Evolutionary conservation across 2,329 filamentous ascomycete species (phyloP), one percentile per base, ranked within the genome.

Genomic region (Neurospora sp.): DNA sequence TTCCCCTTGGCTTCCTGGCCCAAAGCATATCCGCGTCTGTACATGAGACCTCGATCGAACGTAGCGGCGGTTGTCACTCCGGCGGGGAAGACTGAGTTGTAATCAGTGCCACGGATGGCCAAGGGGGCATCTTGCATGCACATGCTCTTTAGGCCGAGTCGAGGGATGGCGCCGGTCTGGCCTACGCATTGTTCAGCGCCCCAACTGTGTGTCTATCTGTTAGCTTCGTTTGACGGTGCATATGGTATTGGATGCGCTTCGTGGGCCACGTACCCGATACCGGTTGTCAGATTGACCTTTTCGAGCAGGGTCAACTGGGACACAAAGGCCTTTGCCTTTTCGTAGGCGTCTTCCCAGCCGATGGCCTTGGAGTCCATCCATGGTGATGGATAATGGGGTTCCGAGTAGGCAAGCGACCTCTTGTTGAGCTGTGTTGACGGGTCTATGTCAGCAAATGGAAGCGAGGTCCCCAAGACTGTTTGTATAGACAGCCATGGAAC

Each of bases 271-370:
- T 81, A 95, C 87, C 93, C 93, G 73, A 91, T 87, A 79, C 95
- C 95, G 0, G 94, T 97, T 2, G 95, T 98, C 73, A 99, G 79
- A 79, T 98, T 98, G 80, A 98, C 93, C 82, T 97, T 97, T 80
- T 97, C 94, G 11, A 89, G 78, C 41, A 97, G 84, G 0, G 93
- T 97, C 80, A 97, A 81, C 78, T 93, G 89, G 10, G 90, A 91
- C 66, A 97, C 93, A 76, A 97, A 95, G 2, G 85, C 87, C 74
- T 87, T 88, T 1, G 94, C 94, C 79, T 91, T 89, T 23, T 81
- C 82, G 75, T 97, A 94, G 46, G 93, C 92, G 6, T 88, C 86
- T 69, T 87, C 85, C 93, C 93, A 97, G 72, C 86, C 87, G 65
- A 86, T 82, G 11, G 91, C 91, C 6, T 87, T 79, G 19, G 92